Evolutionary conservation across 139 green algal genomes (phyloP).

Genomic region (Yamagishiella unicocca): DNA sequence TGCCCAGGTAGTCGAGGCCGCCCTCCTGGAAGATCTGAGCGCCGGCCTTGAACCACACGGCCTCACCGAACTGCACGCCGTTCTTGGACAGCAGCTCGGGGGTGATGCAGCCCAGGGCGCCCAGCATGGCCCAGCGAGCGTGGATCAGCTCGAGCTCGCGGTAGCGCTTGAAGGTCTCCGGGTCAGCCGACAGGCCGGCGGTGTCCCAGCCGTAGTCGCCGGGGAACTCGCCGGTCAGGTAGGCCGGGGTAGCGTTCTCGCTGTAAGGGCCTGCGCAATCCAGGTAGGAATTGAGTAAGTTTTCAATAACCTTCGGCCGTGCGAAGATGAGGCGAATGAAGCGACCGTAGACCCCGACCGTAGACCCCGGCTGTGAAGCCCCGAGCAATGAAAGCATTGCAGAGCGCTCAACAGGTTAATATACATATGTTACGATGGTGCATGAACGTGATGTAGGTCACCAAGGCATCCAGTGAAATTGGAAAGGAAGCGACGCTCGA

Average conservation of each 20-base stretch:
- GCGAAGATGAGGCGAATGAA: too few relatives aligned
- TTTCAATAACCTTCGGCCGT: too few relatives aligned
- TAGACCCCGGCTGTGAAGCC: too few relatives aligned
- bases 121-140: slow-evolving; percentile 98
- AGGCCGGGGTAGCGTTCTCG: slow-evolving; percentile 63
- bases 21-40: slow-evolving; percentile 93
- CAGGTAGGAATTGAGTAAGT: too few relatives aligned
- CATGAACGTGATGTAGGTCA: too few relatives aligned
- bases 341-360: too few relatives aligned
- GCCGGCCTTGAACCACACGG: slow-evolving; percentile 97
- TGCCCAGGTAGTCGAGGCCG: slow-evolving; percentile 96
- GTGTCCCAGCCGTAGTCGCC: slow-evolving; percentile 97
- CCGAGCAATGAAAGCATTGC: too few relatives aligned
- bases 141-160: slow-evolving; percentile 86
- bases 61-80: slow-evolving; percentile 79
- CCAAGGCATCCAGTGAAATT: too few relatives aligned
- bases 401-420: too few relatives aligned
- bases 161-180: slow-evolving; percentile 82
- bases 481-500: too few relatives aligned
- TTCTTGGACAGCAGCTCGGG: slow-evolving; percentile 66
- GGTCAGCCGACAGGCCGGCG: slow-evolving; percentile 93
- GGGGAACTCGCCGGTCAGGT: slow-evolving; percentile 91
- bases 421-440: too few relatives aligned
- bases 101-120: slow-evolving; percentile 82
- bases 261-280: slow-evolving; percentile 45